phyloP scores from a whole-genome alignment of 2,329 filamentous ascomycete genomes.

The Penicillium expansum region DNA sequence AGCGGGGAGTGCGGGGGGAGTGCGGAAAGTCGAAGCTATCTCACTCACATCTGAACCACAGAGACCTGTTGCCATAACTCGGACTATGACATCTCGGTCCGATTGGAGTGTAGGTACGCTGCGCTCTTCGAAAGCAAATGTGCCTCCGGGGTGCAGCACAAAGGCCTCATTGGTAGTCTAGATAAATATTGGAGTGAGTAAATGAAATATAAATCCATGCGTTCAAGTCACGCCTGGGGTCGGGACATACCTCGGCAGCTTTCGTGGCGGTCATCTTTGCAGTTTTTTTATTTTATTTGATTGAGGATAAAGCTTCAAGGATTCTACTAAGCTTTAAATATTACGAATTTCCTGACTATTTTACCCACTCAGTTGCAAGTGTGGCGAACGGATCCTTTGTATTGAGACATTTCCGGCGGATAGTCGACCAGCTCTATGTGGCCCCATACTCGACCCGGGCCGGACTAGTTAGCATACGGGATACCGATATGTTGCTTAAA shows the following conservation, averaged over 20 bases:
- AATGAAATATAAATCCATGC: not conserved
- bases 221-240: not conserved
- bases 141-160: constrained; percentile 22
- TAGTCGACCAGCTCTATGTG: not conserved
- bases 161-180: constrained; percentile 15
- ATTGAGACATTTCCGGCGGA: not conserved
- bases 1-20: not conserved
- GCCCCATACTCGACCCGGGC: not conserved
- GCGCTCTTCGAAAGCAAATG: constrained; percentile 24
- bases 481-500: not conserved
- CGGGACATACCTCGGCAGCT: not conserved
- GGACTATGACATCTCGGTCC: constrained; percentile 68
- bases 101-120: constrained; percentile 19
- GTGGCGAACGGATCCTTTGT: not conserved
- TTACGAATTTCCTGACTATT: not conserved
- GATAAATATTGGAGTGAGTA: not conserved
- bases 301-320: not conserved
- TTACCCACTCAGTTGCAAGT: not conserved
- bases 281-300: not conserved
- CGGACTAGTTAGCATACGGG: not conserved
- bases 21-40: not conserved
- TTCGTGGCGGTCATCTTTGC: constrained; percentile 2
- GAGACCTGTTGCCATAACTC: constrained; percentile 77
- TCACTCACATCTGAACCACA: constrained; percentile 71
- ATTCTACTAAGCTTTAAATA: not conserved